A percentile compares a stretch with the other conserved stretches of the same genome.
Conservation (phyloP, 148 eudicot genomes). For the Chenopodium suecicum region DNA sequence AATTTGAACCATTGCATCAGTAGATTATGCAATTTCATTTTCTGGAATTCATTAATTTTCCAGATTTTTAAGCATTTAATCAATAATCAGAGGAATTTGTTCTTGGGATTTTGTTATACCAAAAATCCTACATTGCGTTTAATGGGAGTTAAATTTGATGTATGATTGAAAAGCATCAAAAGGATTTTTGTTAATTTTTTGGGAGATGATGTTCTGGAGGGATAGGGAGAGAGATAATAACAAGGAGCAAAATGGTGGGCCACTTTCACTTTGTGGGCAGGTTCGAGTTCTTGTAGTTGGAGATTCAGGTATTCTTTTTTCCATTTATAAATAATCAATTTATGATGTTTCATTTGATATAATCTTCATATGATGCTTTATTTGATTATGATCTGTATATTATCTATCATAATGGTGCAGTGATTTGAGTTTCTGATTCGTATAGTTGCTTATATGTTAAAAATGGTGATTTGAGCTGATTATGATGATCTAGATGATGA, state of each 20-base stretch:
- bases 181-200: slow-evolving; percentile 9
- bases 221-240: slow-evolving; percentile 64
- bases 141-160: slow-evolving; percentile 19
- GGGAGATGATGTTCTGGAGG: slow-evolving; percentile 80
- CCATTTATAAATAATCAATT: neutral
- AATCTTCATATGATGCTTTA: neutral
- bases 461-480: neutral
- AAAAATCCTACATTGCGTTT: no score
- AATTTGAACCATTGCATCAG: neutral
- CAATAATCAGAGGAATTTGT: neutral
- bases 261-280: slow-evolving; percentile 77
- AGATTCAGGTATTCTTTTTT: slow-evolving; percentile 62
- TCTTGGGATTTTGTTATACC: neutral
- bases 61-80: neutral
- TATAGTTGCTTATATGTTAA: neutral
- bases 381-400: slow-evolving; percentile 6
- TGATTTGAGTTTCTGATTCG: neutral
- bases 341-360: neutral
- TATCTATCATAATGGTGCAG: neutral
- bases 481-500: neutral
- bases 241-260: slow-evolving; percentile 64
- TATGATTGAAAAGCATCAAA: neutral
- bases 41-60: neutral
- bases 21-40: neutral
- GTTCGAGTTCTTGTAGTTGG: slow-evolving; percentile 91